Evolutionary conservation across 2,329 filamentous ascomycete species (phyloP), one percentile per base, ranked within the genome.

Genomic region (Coniochaeta sp.): DNA sequence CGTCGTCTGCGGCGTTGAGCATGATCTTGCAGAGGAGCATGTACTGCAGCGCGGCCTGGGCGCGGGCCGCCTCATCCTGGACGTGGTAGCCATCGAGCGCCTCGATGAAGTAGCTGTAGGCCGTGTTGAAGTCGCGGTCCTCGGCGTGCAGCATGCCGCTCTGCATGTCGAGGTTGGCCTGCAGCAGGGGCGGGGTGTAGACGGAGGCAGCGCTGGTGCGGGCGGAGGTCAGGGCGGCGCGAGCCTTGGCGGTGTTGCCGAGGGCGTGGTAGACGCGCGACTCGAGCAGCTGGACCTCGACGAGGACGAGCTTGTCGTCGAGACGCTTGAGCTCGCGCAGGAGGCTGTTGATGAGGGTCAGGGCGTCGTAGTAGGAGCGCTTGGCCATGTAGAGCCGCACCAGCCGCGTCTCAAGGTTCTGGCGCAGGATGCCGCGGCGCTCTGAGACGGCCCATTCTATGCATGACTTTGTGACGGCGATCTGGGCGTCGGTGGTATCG

Each of bases 21-120:
- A 99, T 99, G 70, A 99, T 94, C 78, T 99, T 99, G 84, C 94
- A 97, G 31, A 99, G 85, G 51, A 99, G 82, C 94, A 99, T 99
- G 78, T 99, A 99, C 76, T 99, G 94, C 58, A 99, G 78, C 10
- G 94, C 91, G 12, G 92, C 89, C n/a, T 92, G 95, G n/a, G 95
- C 94, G 72, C 91, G 91, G 57, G 79, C 75, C 33, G 85, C 76
- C 67, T 96, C 91, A 60, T 99, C 94, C 69, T 95, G 91, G 46
- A 86, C 86, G 72, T 94, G 90, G 72, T 97, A 99, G 55, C 94
- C 94, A 67, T 99, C 94, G 57, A 99, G 83, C 2, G 95, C 94
- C 75, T 99, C 94, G 70, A 99, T 97, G 71, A 99, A 99, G 79
- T 99, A 99, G 48, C 91, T 96, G 72, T 88, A 99, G 48, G 94